A percentile compares a stretch with the other conserved stretches of the same genome.
phyloP scores from a whole-genome alignment of 148 eudicot genomes.

The Arctostaphylos glauca region DNA sequence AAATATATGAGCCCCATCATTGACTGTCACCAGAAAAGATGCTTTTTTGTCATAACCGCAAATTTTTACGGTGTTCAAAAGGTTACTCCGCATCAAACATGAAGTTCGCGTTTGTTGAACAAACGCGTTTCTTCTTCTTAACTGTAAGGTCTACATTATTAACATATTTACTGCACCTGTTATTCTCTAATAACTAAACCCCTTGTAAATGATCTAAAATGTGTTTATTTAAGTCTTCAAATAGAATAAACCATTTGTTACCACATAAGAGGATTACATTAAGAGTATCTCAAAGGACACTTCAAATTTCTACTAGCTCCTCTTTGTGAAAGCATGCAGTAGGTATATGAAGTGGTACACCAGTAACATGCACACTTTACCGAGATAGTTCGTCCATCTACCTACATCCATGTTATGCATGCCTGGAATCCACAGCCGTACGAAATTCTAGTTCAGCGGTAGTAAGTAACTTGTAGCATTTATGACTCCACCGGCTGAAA shows the following conservation, averaged over 20 bases:
- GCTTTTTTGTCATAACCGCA: not conserved
- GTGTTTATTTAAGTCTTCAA: not conserved
- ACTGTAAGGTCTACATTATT: not conserved
- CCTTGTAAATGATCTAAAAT: not conserved
- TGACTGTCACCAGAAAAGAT: conserved; percentile 44
- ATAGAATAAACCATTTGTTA: not conserved
- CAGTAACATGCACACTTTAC: not conserved
- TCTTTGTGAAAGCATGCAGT: not conserved
- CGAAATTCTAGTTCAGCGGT: not conserved
- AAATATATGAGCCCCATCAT: conserved; percentile 86
- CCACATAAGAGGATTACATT: not conserved
- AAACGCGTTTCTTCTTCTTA: not conserved
- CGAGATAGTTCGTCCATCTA: not conserved
- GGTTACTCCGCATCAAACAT: not conserved
- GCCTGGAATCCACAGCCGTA: not conserved
- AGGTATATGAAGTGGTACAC: not conserved
- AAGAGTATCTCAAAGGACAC: not conserved
- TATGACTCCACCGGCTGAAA: not conserved
- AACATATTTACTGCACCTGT: not conserved
- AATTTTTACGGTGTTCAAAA: not conserved
- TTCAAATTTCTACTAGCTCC: conserved; percentile 3
- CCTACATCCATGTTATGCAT: not conserved
- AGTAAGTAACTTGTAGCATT: not conserved
- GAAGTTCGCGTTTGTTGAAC: not conserved
- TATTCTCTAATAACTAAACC: not conserved